Base-by-base conservation (phyloP, 805 yeast species). In the Brettanomyces nanus region DNA sequence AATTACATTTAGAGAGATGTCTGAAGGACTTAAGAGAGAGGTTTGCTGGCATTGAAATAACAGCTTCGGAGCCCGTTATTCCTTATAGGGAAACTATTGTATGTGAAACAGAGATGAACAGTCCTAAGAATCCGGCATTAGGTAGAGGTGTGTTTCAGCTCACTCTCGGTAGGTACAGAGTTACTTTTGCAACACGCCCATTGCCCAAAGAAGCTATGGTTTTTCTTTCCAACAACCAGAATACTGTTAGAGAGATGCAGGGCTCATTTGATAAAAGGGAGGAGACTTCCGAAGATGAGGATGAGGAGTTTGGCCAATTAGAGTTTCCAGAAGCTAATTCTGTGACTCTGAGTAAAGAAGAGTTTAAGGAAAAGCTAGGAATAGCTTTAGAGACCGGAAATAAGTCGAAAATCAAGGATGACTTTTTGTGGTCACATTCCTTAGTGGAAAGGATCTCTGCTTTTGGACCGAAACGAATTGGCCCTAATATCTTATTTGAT, bases 1-100 rank as follows among this genome's bases (percentile, higher is more conserved):
- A 92, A 59, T 67, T 92, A 45, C 99, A 92, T 65, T 66, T 92
- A 30, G 99, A 92, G 53, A 73, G 98, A 53, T 92, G 98, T 59
- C 59, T 92, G 47, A 87, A 86, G 52, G 99, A 92, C 61, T 63
- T 92, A 52, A 77, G 73, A 38, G 95, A 85, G 51, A 68, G 97
- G 48, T 92, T 87, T 69, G 97, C 97, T 1, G 87, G 89, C 10
- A 75, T 87, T 48, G 96, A 86, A 36, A 78, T 92, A 9, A 75
- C 82, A 3, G 75, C 80, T 23, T 90, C 95, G 20, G 84, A 85
- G 51, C 97, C 98, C 0, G 90, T 84, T 18, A 94, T 92, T 46
- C 97, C 98, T 9, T 92, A 82, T 56, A 66, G 95, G 44, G 99
- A 92, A 57, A 85, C 97, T 0, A 76, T 85, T 34, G 31, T 34